Evolutionary conservation across 352 stramenopile genomes (phyloP).

Genomic region (Albugo candida): DNA sequence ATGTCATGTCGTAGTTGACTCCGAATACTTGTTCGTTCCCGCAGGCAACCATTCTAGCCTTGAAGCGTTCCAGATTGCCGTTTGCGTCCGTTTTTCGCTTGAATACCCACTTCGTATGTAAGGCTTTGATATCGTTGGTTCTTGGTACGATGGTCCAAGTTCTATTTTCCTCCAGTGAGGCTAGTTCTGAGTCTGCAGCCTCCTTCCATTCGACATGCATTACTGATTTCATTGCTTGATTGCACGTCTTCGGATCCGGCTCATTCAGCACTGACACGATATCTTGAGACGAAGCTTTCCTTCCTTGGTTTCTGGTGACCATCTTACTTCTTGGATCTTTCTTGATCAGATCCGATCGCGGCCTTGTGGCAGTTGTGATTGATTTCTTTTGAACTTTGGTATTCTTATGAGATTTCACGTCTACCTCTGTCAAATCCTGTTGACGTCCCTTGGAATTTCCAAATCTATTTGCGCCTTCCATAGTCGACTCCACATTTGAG

Average conservation of each 20-base stretch:
- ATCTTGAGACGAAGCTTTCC: not conserved
- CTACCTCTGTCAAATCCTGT: conserved; percentile 6
- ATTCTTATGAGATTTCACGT: conserved; percentile 4
- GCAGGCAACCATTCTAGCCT: conserved; percentile 9
- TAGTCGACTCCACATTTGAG: too few relatives aligned
- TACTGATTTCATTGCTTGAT: conserved; percentile 1
- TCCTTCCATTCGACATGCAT: conserved; percentile 1
- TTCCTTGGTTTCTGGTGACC: conserved; percentile 1
- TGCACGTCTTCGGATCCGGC: conserved; percentile 8
- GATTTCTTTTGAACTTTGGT: conserved; percentile 6
- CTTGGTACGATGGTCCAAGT: conserved; percentile 1
- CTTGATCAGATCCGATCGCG: not conserved
- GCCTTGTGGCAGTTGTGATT: conserved; percentile 5
- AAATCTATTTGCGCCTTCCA: too few relatives aligned
- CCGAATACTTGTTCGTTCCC: conserved; percentile 9
- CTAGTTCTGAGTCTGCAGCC: conserved; percentile 1
- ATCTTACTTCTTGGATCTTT: conserved; percentile 6
- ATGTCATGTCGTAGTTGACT: conserved; percentile 8
- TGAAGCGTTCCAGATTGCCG: conserved; percentile 8
- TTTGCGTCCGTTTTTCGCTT: conserved; percentile 11
- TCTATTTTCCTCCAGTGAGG: conserved; percentile 3
- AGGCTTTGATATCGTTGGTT: not conserved
- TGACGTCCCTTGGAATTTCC: too few relatives aligned
- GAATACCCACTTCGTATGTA: conserved; percentile 13
- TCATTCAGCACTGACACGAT: conserved; percentile 1